A percentile compares a stretch with the other conserved stretches of the same genome.
These are phyloP conservation scores for Arctium lappa DNA, from an alignment of 129 eudicot species.

Conservation along the genomic window DNA sequence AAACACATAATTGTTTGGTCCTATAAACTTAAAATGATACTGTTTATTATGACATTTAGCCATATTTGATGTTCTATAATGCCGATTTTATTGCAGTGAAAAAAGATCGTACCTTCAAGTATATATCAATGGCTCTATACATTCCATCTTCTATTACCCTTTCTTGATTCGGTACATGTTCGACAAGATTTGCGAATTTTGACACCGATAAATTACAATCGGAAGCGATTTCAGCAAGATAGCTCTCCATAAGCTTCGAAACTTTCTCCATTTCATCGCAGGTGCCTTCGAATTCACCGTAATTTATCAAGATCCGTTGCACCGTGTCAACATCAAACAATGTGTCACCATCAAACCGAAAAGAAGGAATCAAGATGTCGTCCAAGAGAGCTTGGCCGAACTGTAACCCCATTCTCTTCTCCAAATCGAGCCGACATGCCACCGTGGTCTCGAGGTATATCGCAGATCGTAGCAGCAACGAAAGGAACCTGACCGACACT, in stretches of 20 bases:
- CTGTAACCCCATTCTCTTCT: constrained; percentile 73
- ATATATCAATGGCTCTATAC: constrained; percentile 86
- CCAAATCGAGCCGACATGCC: constrained; percentile 86
- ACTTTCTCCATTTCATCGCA: constrained; percentile 53
- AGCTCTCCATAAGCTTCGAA: constrained; percentile 77
- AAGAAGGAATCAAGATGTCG: constrained; percentile 80
- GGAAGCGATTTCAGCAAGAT: constrained; percentile 83
- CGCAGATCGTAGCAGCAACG: constrained; percentile 80
- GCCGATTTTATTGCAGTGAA: not conserved
- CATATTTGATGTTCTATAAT: not conserved
- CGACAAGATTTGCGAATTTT: constrained; percentile 58
- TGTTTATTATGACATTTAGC: not conserved
- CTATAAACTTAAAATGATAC: not conserved
- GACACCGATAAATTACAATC: constrained; percentile 60
- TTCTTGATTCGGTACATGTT: constrained; percentile 66
- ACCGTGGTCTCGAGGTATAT: constrained; percentile 75
- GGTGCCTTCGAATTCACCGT: constrained; percentile 38
- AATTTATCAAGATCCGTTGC: constrained; percentile 61
- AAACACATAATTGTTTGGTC: not conserved
- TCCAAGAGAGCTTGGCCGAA: constrained; percentile 76
- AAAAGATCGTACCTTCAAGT: constrained; percentile 62
- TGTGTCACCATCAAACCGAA: constrained; percentile 62
- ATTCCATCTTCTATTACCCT: constrained; percentile 76
- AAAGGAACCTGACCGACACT: constrained; percentile 71
- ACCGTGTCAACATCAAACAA: constrained; percentile 86